These are phyloP conservation scores for Quercus phellos DNA, from an alignment of 331 rosid species.

Conservation along the genomic window DNA sequence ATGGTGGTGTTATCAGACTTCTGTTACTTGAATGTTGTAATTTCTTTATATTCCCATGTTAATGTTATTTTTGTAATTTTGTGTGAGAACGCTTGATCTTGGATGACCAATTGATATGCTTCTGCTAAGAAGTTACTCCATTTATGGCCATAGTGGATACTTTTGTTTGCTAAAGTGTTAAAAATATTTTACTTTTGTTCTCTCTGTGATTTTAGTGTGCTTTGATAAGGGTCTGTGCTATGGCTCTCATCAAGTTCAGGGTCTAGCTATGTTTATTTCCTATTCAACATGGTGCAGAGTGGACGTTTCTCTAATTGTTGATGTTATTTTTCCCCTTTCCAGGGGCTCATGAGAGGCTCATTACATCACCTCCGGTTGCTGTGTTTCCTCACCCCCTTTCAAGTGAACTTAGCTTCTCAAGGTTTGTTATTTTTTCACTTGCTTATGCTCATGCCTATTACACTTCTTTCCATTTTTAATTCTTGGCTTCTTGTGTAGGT, in stretches of 20 bases:
- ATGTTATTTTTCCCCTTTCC: conserved; percentile 23
- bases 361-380: conserved; percentile 90
- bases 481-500: conserved; percentile 46
- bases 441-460: neutral
- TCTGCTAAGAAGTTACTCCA: neutral
- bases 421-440: conserved; percentile 50
- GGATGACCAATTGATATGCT: neutral
- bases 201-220: neutral
- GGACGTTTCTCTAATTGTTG: conserved; percentile 18
- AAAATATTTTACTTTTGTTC: neutral
- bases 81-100: neutral
- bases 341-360: conserved; percentile 90
- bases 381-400: conserved; percentile 98
- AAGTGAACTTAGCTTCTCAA: conserved; percentile 83
- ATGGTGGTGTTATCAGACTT: neutral
- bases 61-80: neutral
- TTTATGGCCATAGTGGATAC: neutral
- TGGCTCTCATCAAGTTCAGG: neutral
- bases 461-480: conserved; percentile 16
- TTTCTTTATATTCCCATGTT: neutral
- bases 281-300: neutral
- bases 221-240: neutral
- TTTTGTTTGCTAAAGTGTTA: neutral
- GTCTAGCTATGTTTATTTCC: neutral
- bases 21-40: neutral